Base-by-base conservation (phyloP, 495 filamentous ascomycete species). In the Oleoguttula mirabilis region DNA sequence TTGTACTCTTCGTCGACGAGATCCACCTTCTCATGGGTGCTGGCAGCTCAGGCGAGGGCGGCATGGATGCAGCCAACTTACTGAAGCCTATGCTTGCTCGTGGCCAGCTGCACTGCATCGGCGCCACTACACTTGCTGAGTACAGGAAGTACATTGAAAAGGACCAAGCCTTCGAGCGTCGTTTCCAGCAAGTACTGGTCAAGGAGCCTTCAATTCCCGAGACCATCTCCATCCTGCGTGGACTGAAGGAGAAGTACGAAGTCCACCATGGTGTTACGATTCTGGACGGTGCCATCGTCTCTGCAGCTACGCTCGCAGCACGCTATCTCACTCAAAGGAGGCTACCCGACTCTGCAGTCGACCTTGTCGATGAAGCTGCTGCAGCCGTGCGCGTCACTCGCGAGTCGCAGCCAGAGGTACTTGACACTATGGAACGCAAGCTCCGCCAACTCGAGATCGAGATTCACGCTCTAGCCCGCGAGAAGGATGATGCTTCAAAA, bases 141-240 rank as follows among this genome's bases (percentile, higher is more conserved):
- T 98, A 96, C 65, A 77, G 90, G 52, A 98, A 98, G 64, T 95
- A 98, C 62, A 95, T 98, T 44, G 92, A 98, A 61, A 98, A 98
- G 62, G 90, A 98, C 52, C 80, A 83, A 32, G 90, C 90, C 34
- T 96, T 98, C 58, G 90, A 96, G 60, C 86, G 92, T 55, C 83
- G 90, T 58, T 98, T 98, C 70, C 90, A 98, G 61, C 90, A 96
- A 60, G 88, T 98, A 22, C 62, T 96, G 23, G 86, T 95, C 56
- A 93, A 92, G 58, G 90, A 98, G 58, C 90, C 90, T 1, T 64
- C 76, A 4, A 76, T 95, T 31, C 61, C 77, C 0, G 90, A 98
- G 61, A 96, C 90, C 3, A 76, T 98, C 50, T 96, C 90, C 2
- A 98, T 98, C 58, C 80, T 98, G 12, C 81, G 90, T 68, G 90